Evolutionary conservation across 139 green algal species (phyloP).

Genomic region (Chlamydomonas eustigma): DNA sequence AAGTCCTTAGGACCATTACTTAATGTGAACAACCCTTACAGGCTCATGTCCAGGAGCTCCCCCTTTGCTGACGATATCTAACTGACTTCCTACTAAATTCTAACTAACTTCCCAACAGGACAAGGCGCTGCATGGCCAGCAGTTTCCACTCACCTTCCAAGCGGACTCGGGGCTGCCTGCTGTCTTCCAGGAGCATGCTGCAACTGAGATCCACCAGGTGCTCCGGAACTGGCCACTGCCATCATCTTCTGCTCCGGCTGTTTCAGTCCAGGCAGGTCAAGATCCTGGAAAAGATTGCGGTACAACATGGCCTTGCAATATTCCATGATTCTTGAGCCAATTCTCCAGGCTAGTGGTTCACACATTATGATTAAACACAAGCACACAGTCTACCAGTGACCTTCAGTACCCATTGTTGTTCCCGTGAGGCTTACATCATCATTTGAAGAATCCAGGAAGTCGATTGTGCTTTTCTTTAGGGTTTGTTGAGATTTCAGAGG

Average conservation of each 20-base stretch:
- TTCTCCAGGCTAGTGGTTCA: neutral
- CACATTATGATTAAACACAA: no score
- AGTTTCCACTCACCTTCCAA: neutral
- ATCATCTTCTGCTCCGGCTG: neutral
- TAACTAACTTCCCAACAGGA: neutral
- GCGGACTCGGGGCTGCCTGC: neutral
- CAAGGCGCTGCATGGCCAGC: neutral
- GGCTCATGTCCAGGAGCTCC: neutral
- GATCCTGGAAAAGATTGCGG: neutral
- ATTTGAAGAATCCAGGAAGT: conserved; percentile 15
- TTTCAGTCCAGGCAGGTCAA: neutral
- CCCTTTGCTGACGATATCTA: neutral
- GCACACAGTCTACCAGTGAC: neutral
- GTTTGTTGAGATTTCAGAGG: neutral
- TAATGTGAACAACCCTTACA: no score
- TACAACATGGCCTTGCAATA: neutral
- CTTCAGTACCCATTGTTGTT: neutral
- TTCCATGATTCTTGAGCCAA: neutral
- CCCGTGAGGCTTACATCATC: conserved; percentile 4
- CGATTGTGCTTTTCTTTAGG: neutral
- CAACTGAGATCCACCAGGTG: neutral
- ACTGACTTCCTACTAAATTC: neutral
- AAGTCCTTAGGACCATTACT: neutral
- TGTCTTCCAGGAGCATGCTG: neutral
- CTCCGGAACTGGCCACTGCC: no score